phyloP scores from a whole-genome alignment of 1,284 basidiomycete species.

The Bjerkandera adusta region DNA sequence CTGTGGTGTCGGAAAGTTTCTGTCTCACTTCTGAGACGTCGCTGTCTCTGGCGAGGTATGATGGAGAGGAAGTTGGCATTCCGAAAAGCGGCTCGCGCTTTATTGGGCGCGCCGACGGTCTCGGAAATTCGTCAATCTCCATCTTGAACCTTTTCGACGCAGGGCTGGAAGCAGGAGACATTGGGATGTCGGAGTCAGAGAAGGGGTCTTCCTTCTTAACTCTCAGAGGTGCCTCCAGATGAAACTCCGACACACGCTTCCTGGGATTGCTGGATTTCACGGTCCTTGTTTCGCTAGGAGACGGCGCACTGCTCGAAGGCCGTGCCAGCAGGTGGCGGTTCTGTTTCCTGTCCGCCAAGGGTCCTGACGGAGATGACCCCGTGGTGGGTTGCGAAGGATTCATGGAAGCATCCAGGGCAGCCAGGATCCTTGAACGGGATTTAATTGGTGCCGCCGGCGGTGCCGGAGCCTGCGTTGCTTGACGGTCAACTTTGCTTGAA shows the following conservation, averaged over 20 bases:
- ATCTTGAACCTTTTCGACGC: constrained; percentile 1
- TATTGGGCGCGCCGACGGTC: not conserved
- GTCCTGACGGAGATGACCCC: too few species aligned
- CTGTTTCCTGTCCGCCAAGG: too few species aligned
- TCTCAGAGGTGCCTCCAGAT: not conserved
- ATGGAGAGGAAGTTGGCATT: not conserved
- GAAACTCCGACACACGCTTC: constrained; percentile 33
- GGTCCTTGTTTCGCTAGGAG: constrained; percentile 32
- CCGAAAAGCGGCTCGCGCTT: constrained; percentile 6
- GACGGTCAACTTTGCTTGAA: too few species aligned
- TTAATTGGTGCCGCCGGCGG: not conserved
- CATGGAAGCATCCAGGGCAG: not conserved
- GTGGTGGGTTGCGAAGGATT: too few species aligned
- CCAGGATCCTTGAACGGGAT: not conserved
- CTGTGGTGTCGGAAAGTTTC: constrained; percentile 28
- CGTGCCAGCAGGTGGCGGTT: constrained; percentile 3
- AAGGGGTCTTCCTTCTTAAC: constrained; percentile 4
- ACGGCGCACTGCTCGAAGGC: constrained; percentile 1
- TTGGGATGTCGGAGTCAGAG: not conserved
- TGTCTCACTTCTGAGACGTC: constrained; percentile 11
- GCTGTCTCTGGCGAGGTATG: not conserved
- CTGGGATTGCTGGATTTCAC: constrained; percentile 29
- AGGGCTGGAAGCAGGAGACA: not conserved
- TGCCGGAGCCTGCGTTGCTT: not conserved
- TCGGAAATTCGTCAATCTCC: not conserved